Evolutionary conservation across 352 stramenopile genomes (phyloP), one percentile per base, ranked within the genome.

Genomic region (Phytophthora pini): DNA sequence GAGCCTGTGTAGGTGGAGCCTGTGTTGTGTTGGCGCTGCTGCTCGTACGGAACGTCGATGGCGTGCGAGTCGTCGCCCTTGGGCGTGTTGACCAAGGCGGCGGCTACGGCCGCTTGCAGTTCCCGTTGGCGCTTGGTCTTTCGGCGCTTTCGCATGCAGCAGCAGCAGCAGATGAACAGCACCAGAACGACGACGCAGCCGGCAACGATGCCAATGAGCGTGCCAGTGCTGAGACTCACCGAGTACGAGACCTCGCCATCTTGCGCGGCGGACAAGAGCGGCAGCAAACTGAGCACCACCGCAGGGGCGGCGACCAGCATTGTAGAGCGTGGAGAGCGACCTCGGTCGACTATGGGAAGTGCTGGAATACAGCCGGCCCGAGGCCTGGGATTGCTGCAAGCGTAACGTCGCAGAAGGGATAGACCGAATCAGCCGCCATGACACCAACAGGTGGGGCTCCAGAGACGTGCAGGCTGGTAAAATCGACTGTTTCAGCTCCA

Each of bases 1-100:
- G 57, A 68, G 29, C 52, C 51, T 36, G 64, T 68, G 64, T 67
- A 72, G 12, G 64, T 72, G 39, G 57, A 72, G 31, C 57, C 57
- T 7, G 57, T 59, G 39, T 72, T 67, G 58, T 63, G 46, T 29
- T 70, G 62, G 13, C 43, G 61, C 9, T 54, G 29, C 27, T 52
- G 46, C n/a, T 52, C 26, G 50, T 70, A 69, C 3, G 60, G 53
- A 6, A 61, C 53, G 54, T 67, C 49, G 11, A 74, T 63, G 31
- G 50, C 44, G 55, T 70, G 49, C 6, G 54, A 60, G 17, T 68
- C 53, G 43, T 56, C 45, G 26, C 41, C 17, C 38, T 71, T 71
- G 50, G 66, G 55, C 17, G 66, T 59, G 64, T 60, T 54, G 44
- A 67, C 45, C 1, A 56, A 58, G 6, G 57, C 57, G 12, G 64